A percentile compares a stretch with the other conserved stretches of the same genome.
phyloP scores from a whole-genome alignment of 352 stramenopile genomes.

The Globisporangium parvum region DNA sequence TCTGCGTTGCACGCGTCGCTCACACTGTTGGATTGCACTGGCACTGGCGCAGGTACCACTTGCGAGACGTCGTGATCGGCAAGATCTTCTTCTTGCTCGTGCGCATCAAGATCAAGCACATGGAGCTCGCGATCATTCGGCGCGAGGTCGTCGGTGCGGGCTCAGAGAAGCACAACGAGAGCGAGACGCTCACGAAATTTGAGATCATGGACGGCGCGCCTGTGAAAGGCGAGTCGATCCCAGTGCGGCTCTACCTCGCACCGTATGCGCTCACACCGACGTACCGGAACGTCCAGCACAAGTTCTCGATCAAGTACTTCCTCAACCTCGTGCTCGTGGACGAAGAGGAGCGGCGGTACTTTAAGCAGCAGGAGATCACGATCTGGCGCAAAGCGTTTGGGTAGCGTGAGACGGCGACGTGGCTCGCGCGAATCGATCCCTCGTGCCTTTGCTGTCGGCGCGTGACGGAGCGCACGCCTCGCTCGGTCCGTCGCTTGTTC shows the following conservation, averaged over 20 bases:
- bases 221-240: conserved; percentile 95
- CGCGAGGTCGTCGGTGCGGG: conserved; percentile 88
- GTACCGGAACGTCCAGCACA: conserved; percentile 86
- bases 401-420: too few relatives aligned
- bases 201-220: conserved; percentile 99
- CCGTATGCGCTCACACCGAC: conserved; percentile 89
- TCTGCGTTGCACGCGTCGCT: too few relatives aligned
- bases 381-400: conserved; percentile 86
- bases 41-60: conserved; percentile 61
- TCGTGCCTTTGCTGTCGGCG: too few relatives aligned
- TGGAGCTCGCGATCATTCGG: conserved; percentile 97
- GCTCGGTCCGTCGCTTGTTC: too few relatives aligned
- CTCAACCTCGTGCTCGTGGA: conserved; percentile 99
- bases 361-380: conserved; percentile 99
- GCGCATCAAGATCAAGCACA: conserved; percentile 99
- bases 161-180: conserved; percentile 89
- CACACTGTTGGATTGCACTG: background rate
- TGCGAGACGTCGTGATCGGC: conserved; percentile 95
- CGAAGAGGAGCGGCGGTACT: conserved; percentile 98
- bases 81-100: conserved; percentile 98
- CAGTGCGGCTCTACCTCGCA: conserved; percentile 93
- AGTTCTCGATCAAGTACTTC: conserved; percentile 95
- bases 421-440: too few relatives aligned
- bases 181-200: conserved; percentile 96
- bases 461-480: background rate